Evolutionary conservation across 352 stramenopile species (phyloP), one percentile per base, ranked within the genome.

Genomic region (Aphanomyces stellatus): DNA sequence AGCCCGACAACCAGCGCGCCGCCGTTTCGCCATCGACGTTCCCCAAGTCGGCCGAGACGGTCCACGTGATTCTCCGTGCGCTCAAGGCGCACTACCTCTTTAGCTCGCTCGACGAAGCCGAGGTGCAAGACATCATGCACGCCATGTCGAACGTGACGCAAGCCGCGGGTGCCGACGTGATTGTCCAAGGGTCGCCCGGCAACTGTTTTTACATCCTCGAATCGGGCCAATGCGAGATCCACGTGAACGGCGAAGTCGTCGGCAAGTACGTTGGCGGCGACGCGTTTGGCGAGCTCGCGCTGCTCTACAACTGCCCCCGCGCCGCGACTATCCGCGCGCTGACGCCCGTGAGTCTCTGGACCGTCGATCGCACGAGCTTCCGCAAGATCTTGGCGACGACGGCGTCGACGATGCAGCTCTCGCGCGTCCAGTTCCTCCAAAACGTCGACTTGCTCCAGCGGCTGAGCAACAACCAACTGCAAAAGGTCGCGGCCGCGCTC

Each of bases 261-360:
- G 86, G 82, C 43, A 82, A 80, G 60, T 87, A 98, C 70, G 66
- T 66, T n/a, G 86, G 81, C 41, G 84, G 86, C 0, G 77, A 89
- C 35, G 82, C 88, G 0, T 99, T 99, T 72, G 96, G 96, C 24
- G 96, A 99, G 77, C 79, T 99, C n/a, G 95, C 95, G 11, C 72
- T 99, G 60, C 87, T 99, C 69, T 98, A 98, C 83, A 98, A 97
- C 73, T 97, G 88, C 61, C 95, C 96, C 17, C 91, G 96, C 25
- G 91, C 94, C 1, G 96, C 95, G 5, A 98, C 95, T 34, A 98
- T 96, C 72, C 81, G 85, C 27, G 90, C 90, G 13, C 88, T 83
- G 3, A 91, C 83, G 15, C 74, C 88, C 22, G 88, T 82, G 57
- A 86, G 88, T 62, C 79, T 98, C 24, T 99, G 92, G 92, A 93